phyloP scores from a whole-genome alignment of 805 yeast genomes.

The Ogataea naganishii region DNA sequence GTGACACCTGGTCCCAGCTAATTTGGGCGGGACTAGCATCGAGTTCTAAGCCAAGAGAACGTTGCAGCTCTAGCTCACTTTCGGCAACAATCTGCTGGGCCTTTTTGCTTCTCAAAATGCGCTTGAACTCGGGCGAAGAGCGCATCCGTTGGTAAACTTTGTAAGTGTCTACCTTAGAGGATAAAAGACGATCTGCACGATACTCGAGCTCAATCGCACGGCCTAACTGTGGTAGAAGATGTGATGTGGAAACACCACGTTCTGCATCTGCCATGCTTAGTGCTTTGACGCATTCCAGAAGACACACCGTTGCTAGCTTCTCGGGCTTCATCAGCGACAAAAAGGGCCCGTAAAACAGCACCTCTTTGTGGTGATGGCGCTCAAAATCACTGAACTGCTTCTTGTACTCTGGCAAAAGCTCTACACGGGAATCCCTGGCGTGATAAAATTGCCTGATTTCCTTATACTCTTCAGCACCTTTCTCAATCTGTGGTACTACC shows the following conservation, averaged over 20 bases:
- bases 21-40: conserved; percentile 8
- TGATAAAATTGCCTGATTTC: conserved; percentile 27
- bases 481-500: conserved; percentile 60
- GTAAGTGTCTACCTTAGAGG: conserved; percentile 46
- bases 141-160: conserved; percentile 43
- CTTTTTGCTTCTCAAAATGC: conserved; percentile 25
- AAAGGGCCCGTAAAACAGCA: conserved; percentile 68
- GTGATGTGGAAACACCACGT: conserved; percentile 78
- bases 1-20: conserved; percentile 22
- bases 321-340: conserved; percentile 65
- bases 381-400: conserved; percentile 7
- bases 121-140: conserved; percentile 33
- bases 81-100: conserved; percentile 18
- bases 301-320: conserved; percentile 75
- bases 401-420: conserved; percentile 13
- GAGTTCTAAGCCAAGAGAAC: conserved; percentile 2
- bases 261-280: conserved; percentile 67
- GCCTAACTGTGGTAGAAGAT: conserved; percentile 76
- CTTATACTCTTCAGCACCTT: conserved; percentile 53
- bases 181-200: conserved; percentile 56
- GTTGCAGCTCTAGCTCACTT: conserved; percentile 14
- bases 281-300: conserved; percentile 69
- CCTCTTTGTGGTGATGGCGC: conserved; percentile 19
- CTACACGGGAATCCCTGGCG: conserved; percentile 5
- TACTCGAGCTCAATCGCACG: conserved; percentile 80